Evolutionary conservation across 2,329 filamentous ascomycete genomes (phyloP).

Genomic region (Colletotrichum echinochloae): DNA sequence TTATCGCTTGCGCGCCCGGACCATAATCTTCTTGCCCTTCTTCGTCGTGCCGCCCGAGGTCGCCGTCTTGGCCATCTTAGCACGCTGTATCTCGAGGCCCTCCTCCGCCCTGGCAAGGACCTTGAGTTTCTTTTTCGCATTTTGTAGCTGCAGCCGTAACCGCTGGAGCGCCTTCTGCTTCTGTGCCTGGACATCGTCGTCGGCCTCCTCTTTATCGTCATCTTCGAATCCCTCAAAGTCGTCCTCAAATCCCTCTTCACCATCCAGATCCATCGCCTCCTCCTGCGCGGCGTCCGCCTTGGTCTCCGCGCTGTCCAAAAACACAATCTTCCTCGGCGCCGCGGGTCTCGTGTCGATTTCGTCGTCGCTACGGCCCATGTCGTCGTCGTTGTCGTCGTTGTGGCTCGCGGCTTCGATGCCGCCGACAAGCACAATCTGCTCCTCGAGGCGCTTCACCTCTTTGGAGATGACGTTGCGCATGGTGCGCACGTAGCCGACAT

Average conservation of each 20-base stretch:
- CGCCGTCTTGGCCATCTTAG: constrained; percentile 74
- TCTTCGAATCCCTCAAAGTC: constrained; percentile 43
- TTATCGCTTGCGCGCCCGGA: constrained; percentile 71
- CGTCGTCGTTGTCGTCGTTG: constrained; percentile 51
- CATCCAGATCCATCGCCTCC: constrained; percentile 45
- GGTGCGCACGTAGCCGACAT: constrained; percentile 73
- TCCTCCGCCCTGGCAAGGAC: constrained; percentile 67
- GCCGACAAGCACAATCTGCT: constrained; percentile 62
- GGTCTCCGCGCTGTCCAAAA: constrained; percentile 57
- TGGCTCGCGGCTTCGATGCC: constrained; percentile 49
- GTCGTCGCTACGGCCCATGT: constrained; percentile 50
- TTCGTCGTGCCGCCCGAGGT: constrained; percentile 71
- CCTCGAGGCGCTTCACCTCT: constrained; percentile 67
- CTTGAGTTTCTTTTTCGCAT: constrained; percentile 65
- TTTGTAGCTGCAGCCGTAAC: constrained; percentile 61
- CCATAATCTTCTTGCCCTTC: constrained; percentile 71
- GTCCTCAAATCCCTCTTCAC: constrained; percentile 45
- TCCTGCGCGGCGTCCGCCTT: constrained; percentile 50
- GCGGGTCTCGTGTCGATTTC: constrained; percentile 49
- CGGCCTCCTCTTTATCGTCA: constrained; percentile 38
- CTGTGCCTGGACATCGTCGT: constrained; percentile 52
- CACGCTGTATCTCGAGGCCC: constrained; percentile 68
- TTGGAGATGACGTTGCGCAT: constrained; percentile 70
- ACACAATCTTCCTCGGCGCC: constrained; percentile 63
- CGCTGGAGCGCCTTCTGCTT: constrained; percentile 58